Evolutionary conservation across 2,329 filamentous ascomycete species (phyloP), one percentile per base, ranked within the genome.

Genomic region (Parastagonospora avenae): DNA sequence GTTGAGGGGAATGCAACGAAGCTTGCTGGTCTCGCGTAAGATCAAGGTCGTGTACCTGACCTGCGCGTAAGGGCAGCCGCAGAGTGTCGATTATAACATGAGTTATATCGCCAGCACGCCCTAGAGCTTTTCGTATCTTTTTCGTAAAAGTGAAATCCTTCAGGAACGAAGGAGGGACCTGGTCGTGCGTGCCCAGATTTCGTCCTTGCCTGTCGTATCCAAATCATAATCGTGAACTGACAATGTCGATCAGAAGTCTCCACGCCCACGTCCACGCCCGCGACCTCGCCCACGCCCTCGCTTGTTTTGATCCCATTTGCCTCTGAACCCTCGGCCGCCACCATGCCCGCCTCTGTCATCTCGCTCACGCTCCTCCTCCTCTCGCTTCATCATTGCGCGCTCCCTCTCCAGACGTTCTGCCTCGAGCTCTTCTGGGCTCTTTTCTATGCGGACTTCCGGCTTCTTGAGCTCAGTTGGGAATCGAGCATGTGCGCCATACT

Each of bases 401-500:
- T 80, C 64, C 76, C 78, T 56, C 77, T 73, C 66, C 74, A 75
- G 56, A 71, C 77, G 62, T 76, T 87, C 85, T 45, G 76, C 76
- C 69, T 86, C 85, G 39, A 85, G 79, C 78, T 88, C 90, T 57
- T 89, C 86, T 28, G 84, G 84, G 7, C 88, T 91, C 78, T 88
- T 89, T 71, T 91, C 88, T 33, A 92, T 78, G 48, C 78, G 77
- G 36, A 82, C 79, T 51, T 82, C 82, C 5, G 83, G 84, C 62
- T 80, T 81, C 53, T 79, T 81, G 47, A 87, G 77, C 57, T 92
- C 86, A 66, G 85, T 84, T 19, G 86, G 85, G 87, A 91, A 97
- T 52, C 86, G 83, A 2, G 93, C 87, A 74, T 99, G 94, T 5
- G 91, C 88, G 15, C 90, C 90, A 57, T 88, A 84, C 68, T 85